Conservation (phyloP, 108 stramenopile species). For the Fragilaria crotonensis region DNA sequence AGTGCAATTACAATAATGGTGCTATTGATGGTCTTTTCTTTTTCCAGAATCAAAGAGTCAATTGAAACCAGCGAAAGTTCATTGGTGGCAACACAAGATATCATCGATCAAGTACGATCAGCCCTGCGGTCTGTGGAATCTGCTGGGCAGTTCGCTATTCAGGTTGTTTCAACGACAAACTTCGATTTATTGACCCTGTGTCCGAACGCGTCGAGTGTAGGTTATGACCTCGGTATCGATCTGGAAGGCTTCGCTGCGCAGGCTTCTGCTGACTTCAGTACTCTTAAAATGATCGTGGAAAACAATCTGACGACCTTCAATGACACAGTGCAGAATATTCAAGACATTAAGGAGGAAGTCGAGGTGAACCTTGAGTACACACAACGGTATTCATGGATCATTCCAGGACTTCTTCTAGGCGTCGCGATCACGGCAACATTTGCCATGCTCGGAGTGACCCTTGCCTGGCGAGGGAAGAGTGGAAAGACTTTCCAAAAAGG, state of each 20-base stretch:
- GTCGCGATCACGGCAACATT: constrained; percentile 11
- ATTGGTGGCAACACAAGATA: constrained; percentile 5
- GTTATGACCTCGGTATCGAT: constrained; percentile 16
- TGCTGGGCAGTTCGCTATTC: constrained; percentile 8
- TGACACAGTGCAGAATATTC: constrained; percentile 3
- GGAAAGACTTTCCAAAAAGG: constrained; percentile 12
- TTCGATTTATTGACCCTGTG: constrained; percentile 18
- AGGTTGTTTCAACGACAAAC: constrained; percentile 1
- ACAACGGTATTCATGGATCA: constrained; percentile 23
- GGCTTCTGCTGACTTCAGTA: constrained; percentile 7
- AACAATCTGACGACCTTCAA: constrained; percentile 1
- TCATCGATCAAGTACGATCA: constrained; percentile 8
- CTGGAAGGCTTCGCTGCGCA: constrained; percentile 9
- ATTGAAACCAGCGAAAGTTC: background rate
- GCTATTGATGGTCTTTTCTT: background rate
- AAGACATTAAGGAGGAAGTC: constrained; percentile 10
- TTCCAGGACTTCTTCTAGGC: constrained; percentile 24
- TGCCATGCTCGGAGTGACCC: constrained; percentile 19
- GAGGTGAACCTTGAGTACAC: constrained; percentile 11
- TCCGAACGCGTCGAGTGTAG: constrained; percentile 11
- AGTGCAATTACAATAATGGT: background rate
- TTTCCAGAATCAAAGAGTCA: background rate
- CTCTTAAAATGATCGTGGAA: constrained; percentile 1
- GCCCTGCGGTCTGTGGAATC: constrained; percentile 11
- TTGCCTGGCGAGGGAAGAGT: constrained; percentile 30